A percentile compares a stretch with the other conserved stretches of the same genome.
These are phyloP conservation scores for Camellia granthamiana DNA, from an alignment of 148 eudicot genomes.

Conservation along the genomic window DNA sequence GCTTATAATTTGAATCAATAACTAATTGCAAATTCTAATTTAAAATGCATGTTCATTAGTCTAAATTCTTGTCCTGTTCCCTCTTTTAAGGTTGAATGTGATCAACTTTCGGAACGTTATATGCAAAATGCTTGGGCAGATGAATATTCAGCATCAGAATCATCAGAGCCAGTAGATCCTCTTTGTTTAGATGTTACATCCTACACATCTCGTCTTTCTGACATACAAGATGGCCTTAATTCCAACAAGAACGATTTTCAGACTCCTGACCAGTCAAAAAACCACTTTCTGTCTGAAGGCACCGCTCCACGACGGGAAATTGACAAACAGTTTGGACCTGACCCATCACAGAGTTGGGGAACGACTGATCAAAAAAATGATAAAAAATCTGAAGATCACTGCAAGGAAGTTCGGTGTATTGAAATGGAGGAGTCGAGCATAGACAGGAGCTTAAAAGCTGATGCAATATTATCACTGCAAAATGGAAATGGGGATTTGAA, in stretches of 20 bases:
- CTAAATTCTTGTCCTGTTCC: conserved; percentile 7
- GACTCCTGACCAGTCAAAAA: conserved; percentile 40
- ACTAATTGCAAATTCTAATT: not conserved
- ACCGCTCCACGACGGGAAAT: conserved; percentile 41
- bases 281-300: conserved; percentile 40
- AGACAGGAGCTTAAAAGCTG: conserved; percentile 22
- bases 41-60: not conserved
- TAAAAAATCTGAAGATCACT: conserved; percentile 45
- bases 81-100: conserved; percentile 22
- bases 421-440: conserved; percentile 36
- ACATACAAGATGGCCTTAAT: conserved; percentile 26
- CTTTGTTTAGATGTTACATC: conserved; percentile 42
- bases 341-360: conserved; percentile 50
- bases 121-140: conserved; percentile 47
- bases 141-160: conserved; percentile 55
- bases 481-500: conserved; percentile 24
- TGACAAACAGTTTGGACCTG: conserved; percentile 47
- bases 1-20: not conserved
- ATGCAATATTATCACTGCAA: conserved; percentile 21
- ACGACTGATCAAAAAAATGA: conserved; percentile 26
- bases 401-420: conserved; percentile 70
- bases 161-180: conserved; percentile 65
- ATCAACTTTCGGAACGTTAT: conserved; percentile 20
- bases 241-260: conserved; percentile 27
- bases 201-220: conserved; percentile 36